Evolutionary conservation across 495 filamentous ascomycete genomes (phyloP).

Genomic region (Beverwykella pulmonaria): DNA sequence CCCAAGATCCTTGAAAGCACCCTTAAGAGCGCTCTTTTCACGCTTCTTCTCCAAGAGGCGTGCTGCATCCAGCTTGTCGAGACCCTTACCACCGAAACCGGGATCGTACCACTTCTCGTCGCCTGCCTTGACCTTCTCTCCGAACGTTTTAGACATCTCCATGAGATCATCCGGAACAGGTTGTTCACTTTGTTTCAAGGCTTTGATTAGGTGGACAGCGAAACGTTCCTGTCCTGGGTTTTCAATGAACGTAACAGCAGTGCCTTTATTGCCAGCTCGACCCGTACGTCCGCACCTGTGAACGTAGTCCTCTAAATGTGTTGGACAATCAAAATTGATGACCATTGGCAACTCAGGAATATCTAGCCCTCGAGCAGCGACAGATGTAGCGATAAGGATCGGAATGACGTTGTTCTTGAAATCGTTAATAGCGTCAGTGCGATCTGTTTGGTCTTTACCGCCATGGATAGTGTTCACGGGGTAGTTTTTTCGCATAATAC

Average conservation of each 20-base stretch:
- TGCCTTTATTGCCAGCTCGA: conserved; percentile 91
- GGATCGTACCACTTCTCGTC: conserved; percentile 75
- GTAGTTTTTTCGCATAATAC: conserved; percentile 86
- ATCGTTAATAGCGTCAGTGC: conserved; percentile 90
- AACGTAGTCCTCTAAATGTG: conserved; percentile 97
- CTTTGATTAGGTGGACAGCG: conserved; percentile 86
- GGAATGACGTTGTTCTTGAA: conserved; percentile 92
- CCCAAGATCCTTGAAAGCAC: conserved; percentile 65
- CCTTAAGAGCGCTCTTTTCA: conserved; percentile 83
- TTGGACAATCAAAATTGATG: conserved; percentile 95
- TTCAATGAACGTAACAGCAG: conserved; percentile 92
- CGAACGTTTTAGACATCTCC: conserved; percentile 67
- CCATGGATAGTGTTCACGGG: conserved; percentile 96
- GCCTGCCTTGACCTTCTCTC: conserved; percentile 87
- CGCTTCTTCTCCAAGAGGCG: conserved; percentile 81
- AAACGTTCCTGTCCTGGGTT: conserved; percentile 83
- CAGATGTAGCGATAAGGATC: conserved; percentile 90
- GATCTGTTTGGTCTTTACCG: conserved; percentile 92
- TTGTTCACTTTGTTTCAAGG: conserved; percentile 87
- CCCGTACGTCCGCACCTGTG: conserved; percentile 94
- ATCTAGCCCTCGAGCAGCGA: conserved; percentile 92
- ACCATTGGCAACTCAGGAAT: conserved; percentile 97
- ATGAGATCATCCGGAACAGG: conserved; percentile 71
- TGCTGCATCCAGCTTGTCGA: conserved; percentile 87
- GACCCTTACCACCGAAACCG: conserved; percentile 93